Percentiles rank a stretch among this genome's conserved stretches.
phyloP scores from a whole-genome alignment of 495 filamentous ascomycete species.

The Aspergillus asperescens region DNA sequence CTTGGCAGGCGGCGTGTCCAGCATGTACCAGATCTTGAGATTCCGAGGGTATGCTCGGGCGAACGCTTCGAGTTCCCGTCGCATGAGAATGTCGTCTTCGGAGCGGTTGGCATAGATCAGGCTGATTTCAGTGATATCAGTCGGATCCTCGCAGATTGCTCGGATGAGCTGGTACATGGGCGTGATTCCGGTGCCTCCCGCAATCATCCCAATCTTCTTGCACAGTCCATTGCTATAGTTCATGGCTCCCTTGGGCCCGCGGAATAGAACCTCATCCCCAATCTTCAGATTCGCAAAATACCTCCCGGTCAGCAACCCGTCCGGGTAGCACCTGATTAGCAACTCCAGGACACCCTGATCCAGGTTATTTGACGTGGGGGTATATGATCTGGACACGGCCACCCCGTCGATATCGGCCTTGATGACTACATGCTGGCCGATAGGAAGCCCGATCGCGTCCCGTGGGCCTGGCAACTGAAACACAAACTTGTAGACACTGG shows the following conservation, averaged over 20 bases:
- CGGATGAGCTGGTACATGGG: slow-evolving; percentile 52
- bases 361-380: slow-evolving; percentile 48
- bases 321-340: slow-evolving; percentile 45
- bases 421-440: slow-evolving; percentile 51
- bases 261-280: slow-evolving; percentile 23
- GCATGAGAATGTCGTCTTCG: slow-evolving; percentile 36
- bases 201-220: slow-evolving; percentile 42
- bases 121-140: slow-evolving; percentile 42
- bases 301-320: slow-evolving; percentile 43
- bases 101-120: slow-evolving; percentile 43
- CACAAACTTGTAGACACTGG: slow-evolving; percentile 44
- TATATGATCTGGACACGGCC: slow-evolving; percentile 44
- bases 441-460: slow-evolving; percentile 46
- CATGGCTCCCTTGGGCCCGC: slow-evolving; percentile 48
- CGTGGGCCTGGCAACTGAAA: slow-evolving; percentile 40
- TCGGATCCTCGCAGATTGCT: slow-evolving; percentile 44
- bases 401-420: slow-evolving; percentile 39
- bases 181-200: slow-evolving; percentile 52
- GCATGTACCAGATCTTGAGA: slow-evolving; percentile 40
- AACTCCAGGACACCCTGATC: slow-evolving; percentile 44
- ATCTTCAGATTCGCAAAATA: slow-evolving; percentile 40
- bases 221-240: slow-evolving; percentile 23
- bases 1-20: slow-evolving; percentile 26
- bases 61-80: slow-evolving; percentile 45
- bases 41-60: slow-evolving; percentile 30